phyloP scores from a whole-genome alignment of 2,329 filamentous ascomycete genomes.

The Alternaria postmessia region DNA sequence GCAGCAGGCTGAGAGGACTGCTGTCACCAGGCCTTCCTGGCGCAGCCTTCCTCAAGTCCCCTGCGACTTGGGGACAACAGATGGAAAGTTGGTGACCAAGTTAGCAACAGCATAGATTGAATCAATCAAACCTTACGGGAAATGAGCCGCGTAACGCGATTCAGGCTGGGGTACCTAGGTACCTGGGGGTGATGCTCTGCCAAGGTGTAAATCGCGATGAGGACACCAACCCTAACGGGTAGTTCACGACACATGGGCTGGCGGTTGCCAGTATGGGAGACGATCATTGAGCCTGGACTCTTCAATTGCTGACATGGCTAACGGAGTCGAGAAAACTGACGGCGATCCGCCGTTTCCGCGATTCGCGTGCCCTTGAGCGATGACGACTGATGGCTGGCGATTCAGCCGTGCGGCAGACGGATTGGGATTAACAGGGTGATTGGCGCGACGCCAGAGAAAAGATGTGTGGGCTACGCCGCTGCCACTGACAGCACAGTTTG shows the following conservation, averaged over 20 bases:
- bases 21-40: conserved; percentile 33
- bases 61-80: conserved; percentile 20
- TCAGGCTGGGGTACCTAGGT: background rate
- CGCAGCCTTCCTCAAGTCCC: conserved; percentile 21
- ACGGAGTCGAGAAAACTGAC: conserved; percentile 18
- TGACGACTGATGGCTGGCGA: conserved; percentile 27
- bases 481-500: conserved; percentile 29
- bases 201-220: conserved; percentile 3
- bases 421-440: conserved; percentile 23
- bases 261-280: conserved; percentile 5
- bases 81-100: conserved; percentile 18
- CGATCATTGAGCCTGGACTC: conserved; percentile 21
- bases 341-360: conserved; percentile 20
- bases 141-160: conserved; percentile 11
- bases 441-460: conserved; percentile 24
- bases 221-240: conserved; percentile 12
- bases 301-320: background rate
- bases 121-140: conserved; percentile 26
- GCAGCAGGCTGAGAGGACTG: conserved; percentile 32
- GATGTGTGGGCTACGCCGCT: background rate
- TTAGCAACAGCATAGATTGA: conserved; percentile 17
- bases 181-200: background rate
- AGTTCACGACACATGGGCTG: conserved; percentile 15
- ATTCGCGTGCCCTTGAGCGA: conserved; percentile 16
- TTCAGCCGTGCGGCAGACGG: conserved; percentile 28